Percentiles rank a stretch among this genome's conserved stretches.
Conservation (phyloP, 805 yeast species). For the Spathaspora passalidarum region DNA sequence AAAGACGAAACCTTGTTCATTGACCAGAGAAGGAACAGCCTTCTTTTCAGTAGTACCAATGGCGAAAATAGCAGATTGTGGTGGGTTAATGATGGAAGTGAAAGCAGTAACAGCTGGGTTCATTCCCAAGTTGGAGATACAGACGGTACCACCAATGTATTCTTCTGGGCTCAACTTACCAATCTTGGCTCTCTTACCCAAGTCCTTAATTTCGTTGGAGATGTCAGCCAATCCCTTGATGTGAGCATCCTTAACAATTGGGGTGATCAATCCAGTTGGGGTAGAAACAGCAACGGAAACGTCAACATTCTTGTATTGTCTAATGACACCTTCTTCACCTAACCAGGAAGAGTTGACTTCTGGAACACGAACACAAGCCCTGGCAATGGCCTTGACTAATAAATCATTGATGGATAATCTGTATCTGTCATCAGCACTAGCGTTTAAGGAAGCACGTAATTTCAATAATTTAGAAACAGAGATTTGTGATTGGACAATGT, state of each 20-base stretch:
- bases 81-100: conserved; percentile 98
- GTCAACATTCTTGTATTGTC: conserved; percentile 89
- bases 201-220: conserved; percentile 81
- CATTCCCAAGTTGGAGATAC: conserved; percentile 99
- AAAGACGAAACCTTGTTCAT: conserved; percentile 88
- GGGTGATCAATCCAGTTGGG: conserved; percentile 95
- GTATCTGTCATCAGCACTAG: conserved; percentile 80
- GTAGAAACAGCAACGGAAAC: conserved; percentile 99
- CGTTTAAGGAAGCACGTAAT: conserved; percentile 86
- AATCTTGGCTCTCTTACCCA: conserved; percentile 94
- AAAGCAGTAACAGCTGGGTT: conserved; percentile 88
- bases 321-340: conserved; percentile 81
- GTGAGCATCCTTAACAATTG: conserved; percentile 88
- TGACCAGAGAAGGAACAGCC: conserved; percentile 88
- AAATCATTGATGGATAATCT: conserved; percentile 92
- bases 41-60: conserved; percentile 89
- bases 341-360: conserved; percentile 94
- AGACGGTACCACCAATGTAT: conserved; percentile 98
- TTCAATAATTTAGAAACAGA: conserved; percentile 88
- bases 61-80: conserved; percentile 92
- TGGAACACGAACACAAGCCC: conserved; percentile 87
- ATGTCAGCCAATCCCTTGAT: conserved; percentile 80
- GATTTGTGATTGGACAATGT: conserved; percentile 83
- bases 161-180: conserved; percentile 94
- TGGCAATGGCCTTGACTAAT: conserved; percentile 89